Evolutionary conservation across 2,329 filamentous ascomycete genomes (phyloP), one percentile per base, ranked within the genome.

Genomic region (Apiospora phragmitis): DNA sequence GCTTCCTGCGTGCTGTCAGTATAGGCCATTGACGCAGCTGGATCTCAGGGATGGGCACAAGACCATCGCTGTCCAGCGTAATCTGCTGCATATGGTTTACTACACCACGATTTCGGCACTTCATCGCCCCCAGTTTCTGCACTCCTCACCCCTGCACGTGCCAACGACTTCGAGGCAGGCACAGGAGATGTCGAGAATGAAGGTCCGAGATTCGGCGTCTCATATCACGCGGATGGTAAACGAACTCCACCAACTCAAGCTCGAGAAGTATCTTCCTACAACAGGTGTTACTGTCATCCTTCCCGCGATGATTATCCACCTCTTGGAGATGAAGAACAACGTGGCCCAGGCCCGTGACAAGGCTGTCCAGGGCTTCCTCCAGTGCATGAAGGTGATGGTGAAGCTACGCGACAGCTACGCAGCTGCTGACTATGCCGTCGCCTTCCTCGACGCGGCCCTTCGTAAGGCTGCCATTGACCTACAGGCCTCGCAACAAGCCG

Each of bases 371-470:
- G 93, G 94, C 26, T 97, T 97, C 84, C 92, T 92, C 75, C 92
- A 94, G 79, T 98, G 95, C 83, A 97, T 98, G 94, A 89, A 91
- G 65, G 94, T 97, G 71, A 93, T 98, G 86, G 91, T 94, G 79
- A 92, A 92, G 73, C 87, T 98, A 24, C 90, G 94, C 47, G 94
- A 97, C 77, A 93, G 94, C 41, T 98, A 98, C 77, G 91, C 94
- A 0, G 94, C 95, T 0, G 95, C 95, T n/a, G 95, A 98, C 80
- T 97, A 96, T 77, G 94, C 94, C n/a, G 95, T 93, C 0, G 93
- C 93, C 2, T 98, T 98, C 84, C 87, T 98, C n/a, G 94, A 97
- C 79, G 94, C 94, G 1, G 94, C 94, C 0, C 92, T 97, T 73
- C 91, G 93, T 73, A 97, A 97, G 83, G 94, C 94, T 11, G 91